Base-by-base conservation (phyloP, 495 filamentous ascomycete genomes). In the Neurospora sp. region DNA sequence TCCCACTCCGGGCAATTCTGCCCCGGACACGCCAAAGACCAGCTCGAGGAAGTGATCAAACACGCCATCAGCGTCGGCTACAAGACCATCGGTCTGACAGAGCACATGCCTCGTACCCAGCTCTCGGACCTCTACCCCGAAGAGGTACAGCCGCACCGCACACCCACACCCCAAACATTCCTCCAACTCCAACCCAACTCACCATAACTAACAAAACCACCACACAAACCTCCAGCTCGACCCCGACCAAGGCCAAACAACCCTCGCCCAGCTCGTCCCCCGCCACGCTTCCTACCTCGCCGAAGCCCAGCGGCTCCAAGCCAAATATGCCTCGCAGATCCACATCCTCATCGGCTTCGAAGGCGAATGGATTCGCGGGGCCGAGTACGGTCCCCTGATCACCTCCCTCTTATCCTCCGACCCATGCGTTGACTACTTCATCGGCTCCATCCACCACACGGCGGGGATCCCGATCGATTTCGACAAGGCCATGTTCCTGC, bases 1-100 rank as follows among this genome's bases (percentile, higher is more conserved):
- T 96, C 93, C 80, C 96, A 99, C 85, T 98, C 94, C 68, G 96
- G 96, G 69, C 92, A 98, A 82, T 98, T 98, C 87, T 99, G 96
- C 83, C 90, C 88, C 10, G 87, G 90, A 76, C 96, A 98, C 84
- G 96, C 95, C 31, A 87, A 90, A 78, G 87, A 95, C 81, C 86
- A 88, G 18, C 88, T 98, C 31, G 95, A 97, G 78, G 90, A 93
- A 74, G 88, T 98, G 72, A 85, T 98, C 78, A 86, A 89, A 74
- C 86, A 88, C 22, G 96, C 96, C 75, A 94, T 98, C 80, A 78
- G 83, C 69, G 85, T 89, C 72, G 90, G 91, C 71, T 95, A 97
- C 87, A 85, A 88, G 71, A 88, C 90, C 74, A 93, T 97, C 77
- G 93, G 92, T 45, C 82, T 98, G 71, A 98, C 96, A n/a, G 96